Evolutionary conservation across 192 early-diverging fungal genomes (phyloP).

Genomic region (Phlyctochytrium bullatum): DNA sequence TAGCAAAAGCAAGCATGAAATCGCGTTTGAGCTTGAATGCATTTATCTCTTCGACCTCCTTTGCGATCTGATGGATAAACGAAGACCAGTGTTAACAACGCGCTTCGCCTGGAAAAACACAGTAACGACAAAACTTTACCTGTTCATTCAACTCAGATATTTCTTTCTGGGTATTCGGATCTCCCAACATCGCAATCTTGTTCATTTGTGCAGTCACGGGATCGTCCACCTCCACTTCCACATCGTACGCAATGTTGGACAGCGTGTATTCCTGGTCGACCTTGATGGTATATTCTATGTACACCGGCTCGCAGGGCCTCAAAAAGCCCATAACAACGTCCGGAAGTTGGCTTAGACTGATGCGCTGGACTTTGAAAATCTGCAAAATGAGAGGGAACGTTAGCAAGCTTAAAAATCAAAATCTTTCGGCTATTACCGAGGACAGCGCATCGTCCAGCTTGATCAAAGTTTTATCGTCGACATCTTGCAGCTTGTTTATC

Average conservation of each 20-base stretch:
- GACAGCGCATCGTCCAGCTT: slow-evolving; percentile 75
- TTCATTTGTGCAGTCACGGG: slow-evolving; percentile 58
- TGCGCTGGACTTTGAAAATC: slow-evolving; percentile 65
- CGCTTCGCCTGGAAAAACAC: slow-evolving; percentile 11
- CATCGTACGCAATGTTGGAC: slow-evolving; percentile 79
- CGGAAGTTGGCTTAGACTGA: slow-evolving; percentile 79
- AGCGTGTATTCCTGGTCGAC: slow-evolving; percentile 76
- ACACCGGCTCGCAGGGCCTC: slow-evolving; percentile 78
- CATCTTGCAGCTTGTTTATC: slow-evolving; percentile 85
- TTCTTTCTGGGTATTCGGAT: slow-evolving; percentile 30
- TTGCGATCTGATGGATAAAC: slow-evolving; percentile 52
- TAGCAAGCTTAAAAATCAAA: neutral
- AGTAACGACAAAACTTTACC: slow-evolving; percentile 18
- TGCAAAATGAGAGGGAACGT: slow-evolving; percentile 18
- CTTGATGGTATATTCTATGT: slow-evolving; percentile 85
- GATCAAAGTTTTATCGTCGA: slow-evolving; percentile 83
- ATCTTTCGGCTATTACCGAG: slow-evolving; percentile 44
- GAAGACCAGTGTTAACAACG: neutral
- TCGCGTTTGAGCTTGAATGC: slow-evolving; percentile 88
- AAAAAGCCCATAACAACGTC: slow-evolving; percentile 77
- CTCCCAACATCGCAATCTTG: slow-evolving; percentile 22
- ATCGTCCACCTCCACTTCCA: slow-evolving; percentile 89
- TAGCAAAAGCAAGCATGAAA: slow-evolving; percentile 84
- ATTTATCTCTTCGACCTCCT: slow-evolving; percentile 80
- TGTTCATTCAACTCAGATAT: slow-evolving; percentile 44